phyloP scores from a whole-genome alignment of 352 stramenopile species.

The Phytophthora brassicae region DNA sequence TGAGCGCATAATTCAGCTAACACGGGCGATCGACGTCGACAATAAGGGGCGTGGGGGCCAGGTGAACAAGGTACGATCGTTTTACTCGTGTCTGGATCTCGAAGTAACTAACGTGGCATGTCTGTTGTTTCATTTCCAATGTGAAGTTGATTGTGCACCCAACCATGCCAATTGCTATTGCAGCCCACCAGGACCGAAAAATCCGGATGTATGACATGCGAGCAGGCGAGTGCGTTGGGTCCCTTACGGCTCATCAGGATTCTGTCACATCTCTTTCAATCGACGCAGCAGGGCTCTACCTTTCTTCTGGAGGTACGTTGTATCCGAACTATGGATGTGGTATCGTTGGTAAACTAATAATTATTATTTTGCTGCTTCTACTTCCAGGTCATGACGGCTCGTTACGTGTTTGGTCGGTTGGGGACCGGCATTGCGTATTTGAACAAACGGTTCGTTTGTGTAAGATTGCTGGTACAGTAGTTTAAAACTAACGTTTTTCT shows the following conservation, averaged over 20 bases:
- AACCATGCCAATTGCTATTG: constrained; percentile 83
- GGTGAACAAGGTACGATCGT: constrained; percentile 69
- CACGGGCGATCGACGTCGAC: constrained; percentile 69
- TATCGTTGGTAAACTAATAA: constrained; percentile 2
- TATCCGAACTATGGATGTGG: background rate
- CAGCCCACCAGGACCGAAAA: constrained; percentile 80
- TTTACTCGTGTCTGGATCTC: background rate
- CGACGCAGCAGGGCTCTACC: constrained; percentile 71
- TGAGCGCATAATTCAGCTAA: constrained; percentile 78
- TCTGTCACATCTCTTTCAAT: constrained; percentile 80
- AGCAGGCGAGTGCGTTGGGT: constrained; percentile 77
- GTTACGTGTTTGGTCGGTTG: constrained; percentile 80
- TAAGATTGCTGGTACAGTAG: background rate
- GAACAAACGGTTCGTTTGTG: constrained; percentile 67
- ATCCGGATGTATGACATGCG: constrained; percentile 89
- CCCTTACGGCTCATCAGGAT: constrained; percentile 79
- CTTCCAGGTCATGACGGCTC: constrained; percentile 76
- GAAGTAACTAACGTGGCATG: background rate
- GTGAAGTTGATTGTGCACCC: constrained; percentile 64
- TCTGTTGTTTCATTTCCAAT: background rate
- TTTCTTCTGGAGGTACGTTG: constrained; percentile 65
- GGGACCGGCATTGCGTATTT: constrained; percentile 84
- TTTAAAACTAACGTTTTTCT: background rate
- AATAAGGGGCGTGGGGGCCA: constrained; percentile 57
- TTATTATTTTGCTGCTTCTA: background rate